A percentile compares a stretch with the other conserved stretches of the same genome.
Evolutionary conservation across 768 basidiomycete species (phyloP).

Genomic region (Neoboletus brunneissimus): DNA sequence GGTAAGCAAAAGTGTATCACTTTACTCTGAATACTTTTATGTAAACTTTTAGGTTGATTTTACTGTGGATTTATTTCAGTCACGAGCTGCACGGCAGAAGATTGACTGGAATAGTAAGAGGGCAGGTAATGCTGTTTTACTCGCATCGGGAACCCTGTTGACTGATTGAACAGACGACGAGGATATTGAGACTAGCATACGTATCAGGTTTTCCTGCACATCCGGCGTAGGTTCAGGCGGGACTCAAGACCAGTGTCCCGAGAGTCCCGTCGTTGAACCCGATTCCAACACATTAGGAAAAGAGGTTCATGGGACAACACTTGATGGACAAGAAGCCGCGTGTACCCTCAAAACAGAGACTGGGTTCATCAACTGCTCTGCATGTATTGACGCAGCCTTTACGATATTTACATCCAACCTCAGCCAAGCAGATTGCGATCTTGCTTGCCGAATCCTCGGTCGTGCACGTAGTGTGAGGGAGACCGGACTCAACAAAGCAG

Average conservation of each 20-base stretch:
- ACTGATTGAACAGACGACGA: slow-evolving; percentile 61
- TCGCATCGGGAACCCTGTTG: not conserved
- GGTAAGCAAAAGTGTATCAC: slow-evolving; percentile 36
- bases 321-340: slow-evolving; percentile 44
- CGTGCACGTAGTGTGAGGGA: slow-evolving; percentile 13
- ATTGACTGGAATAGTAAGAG: slow-evolving; percentile 90
- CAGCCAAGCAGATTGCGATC: slow-evolving; percentile 16
- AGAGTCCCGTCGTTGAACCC: slow-evolving; percentile 10
- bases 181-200: slow-evolving; percentile 71
- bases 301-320: slow-evolving; percentile 43
- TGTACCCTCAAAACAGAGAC: slow-evolving; percentile 37
- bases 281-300: slow-evolving; percentile 14
- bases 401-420: slow-evolving; percentile 21
- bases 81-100: slow-evolving; percentile 50
- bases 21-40: not conserved
- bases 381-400: slow-evolving; percentile 28
- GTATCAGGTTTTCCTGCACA: slow-evolving; percentile 38
- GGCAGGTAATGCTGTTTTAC: slow-evolving; percentile 51
- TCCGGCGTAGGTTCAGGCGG: slow-evolving; percentile 16
- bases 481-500: slow-evolving; percentile 28
- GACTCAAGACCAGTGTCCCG: slow-evolving; percentile 6
- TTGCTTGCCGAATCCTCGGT: slow-evolving; percentile 18
- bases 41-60: slow-evolving; percentile 59
- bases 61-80: slow-evolving; percentile 60
- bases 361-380: slow-evolving; percentile 32